Base-by-base conservation (phyloP, 108 stramenopile genomes). In the Skeletonema costatum region DNA sequence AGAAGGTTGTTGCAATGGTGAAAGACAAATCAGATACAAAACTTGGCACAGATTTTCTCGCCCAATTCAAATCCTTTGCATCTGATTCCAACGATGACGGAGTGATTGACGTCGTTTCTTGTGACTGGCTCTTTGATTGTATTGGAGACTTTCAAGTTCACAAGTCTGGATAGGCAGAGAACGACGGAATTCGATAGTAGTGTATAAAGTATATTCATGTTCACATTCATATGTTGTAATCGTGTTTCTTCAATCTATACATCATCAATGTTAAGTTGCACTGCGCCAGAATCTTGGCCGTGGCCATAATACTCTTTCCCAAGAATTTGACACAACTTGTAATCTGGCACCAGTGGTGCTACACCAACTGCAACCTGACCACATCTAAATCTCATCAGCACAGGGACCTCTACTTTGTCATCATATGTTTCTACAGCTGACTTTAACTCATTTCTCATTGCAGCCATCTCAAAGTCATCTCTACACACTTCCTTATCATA, bases 241-340 rank as follows among this genome's bases (percentile, higher is more conserved):
- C 44, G 11, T 46, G 2, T 16, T 31, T 10, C 32, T 14, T 38
- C 50, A 19, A 11, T 8, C 80, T 59, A 86, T 48, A 86, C 74
- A 63, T 95, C 94, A 87, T 95, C 94, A 48, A 95, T 75, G 66
- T 90, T 93, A 21, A 95, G 77, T 69, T 95, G 92, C 30, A 95
- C 48, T 9, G 94, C 90, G 58, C 84, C 78, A 14, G 79, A 64
- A 25, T 72, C 70, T 32, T 77, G 66, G 7, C 68, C 77, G 19
- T 32, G 3, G 29, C 72, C 74, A 77, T 87, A 93, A 69, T 95
- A 95, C 44, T 92, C 90, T 39, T 85, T 80, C 0, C 90, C 94
- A 50, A 95, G 65, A 21, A 84, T 80, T 75, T 68, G 79, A 69
- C 94, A 93, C 31, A 95, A 71, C 14, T 77, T 74, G 75, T 84